Evolutionary conservation across 2,329 filamentous ascomycete genomes (phyloP).

Genomic region (Aureobasidium sp.): DNA sequence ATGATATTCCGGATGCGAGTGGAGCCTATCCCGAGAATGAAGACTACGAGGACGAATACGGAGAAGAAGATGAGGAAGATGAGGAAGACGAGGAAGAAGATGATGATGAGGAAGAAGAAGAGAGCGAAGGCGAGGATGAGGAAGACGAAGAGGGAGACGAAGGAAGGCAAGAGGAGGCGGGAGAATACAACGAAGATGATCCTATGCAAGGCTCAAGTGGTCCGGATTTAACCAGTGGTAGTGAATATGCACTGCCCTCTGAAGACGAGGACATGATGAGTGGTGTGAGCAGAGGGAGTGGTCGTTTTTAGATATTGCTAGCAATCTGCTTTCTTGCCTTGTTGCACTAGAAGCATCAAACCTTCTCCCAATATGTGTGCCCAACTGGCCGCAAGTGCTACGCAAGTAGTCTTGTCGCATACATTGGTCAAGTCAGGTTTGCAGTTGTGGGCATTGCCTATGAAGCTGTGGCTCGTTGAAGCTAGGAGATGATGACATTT

Average conservation of each 20-base stretch:
- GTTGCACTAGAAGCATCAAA: too few species aligned
- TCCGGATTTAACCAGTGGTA: not conserved
- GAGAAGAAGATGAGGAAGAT: not conserved
- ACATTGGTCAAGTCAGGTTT: too few species aligned
- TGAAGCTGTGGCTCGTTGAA: too few species aligned
- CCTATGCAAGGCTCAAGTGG: not conserved
- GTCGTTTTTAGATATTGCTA: not conserved
- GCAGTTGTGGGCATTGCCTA: too few species aligned
- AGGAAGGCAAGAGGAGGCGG: too few species aligned
- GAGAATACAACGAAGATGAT: not conserved
- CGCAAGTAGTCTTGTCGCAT: too few species aligned
- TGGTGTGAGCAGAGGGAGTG: not conserved
- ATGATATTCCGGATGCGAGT: not conserved
- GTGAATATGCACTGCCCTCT: not conserved
- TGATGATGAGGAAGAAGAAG: not conserved
- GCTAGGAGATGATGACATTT: too few species aligned
- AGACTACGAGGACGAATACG: not conserved
- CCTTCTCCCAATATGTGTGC: too few species aligned
- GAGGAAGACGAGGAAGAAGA: not conserved
- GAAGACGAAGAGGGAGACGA: not conserved
- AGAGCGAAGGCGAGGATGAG: not conserved
- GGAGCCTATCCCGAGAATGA: not conserved
- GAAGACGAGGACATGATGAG: not conserved
- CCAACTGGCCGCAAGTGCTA: too few species aligned
- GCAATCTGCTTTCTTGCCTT: too few species aligned